Percentiles rank a stretch among this genome's conserved stretches.
These are phyloP conservation scores for Pyricularia sp. DNA, from an alignment of 2,329 filamentous ascomycete genomes.

Conservation along the genomic window DNA sequence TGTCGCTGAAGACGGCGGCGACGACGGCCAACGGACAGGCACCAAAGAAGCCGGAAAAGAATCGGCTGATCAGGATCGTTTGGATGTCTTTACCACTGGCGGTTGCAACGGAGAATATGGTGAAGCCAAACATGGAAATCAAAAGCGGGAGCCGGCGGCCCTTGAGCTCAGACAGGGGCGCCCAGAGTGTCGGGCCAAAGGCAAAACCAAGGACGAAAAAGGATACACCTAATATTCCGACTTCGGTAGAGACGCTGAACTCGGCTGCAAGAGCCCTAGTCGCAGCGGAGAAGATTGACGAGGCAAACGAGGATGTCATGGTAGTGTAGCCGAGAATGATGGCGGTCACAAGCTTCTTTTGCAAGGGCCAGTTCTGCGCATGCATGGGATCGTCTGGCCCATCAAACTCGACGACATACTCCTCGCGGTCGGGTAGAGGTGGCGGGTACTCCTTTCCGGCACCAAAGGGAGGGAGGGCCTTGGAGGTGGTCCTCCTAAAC, in stretches of 20 bases:
- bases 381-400: slow-evolving; percentile 76
- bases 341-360: slow-evolving; percentile 65
- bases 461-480: slow-evolving; percentile 59
- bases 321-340: slow-evolving; percentile 66
- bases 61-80: slow-evolving; percentile 60
- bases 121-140: slow-evolving; percentile 58
- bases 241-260: slow-evolving; percentile 52
- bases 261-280: slow-evolving; percentile 44
- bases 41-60: slow-evolving; percentile 66
- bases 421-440: slow-evolving; percentile 57
- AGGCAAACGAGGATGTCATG: slow-evolving; percentile 60
- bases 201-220: slow-evolving; percentile 66
- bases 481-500: slow-evolving; percentile 30
- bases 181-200: slow-evolving; percentile 62
- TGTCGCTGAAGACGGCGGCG: slow-evolving; percentile 62
- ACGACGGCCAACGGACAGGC: slow-evolving; percentile 61
- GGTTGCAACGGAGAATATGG: slow-evolving; percentile 55
- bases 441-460: slow-evolving; percentile 69
- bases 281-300: slow-evolving; percentile 65
- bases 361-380: slow-evolving; percentile 76
- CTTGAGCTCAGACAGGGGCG: slow-evolving; percentile 62
- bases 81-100: slow-evolving; percentile 60
- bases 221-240: slow-evolving; percentile 56
- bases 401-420: slow-evolving; percentile 75
- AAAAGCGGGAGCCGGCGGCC: slow-evolving; percentile 56